Percentiles rank a stretch among this genome's conserved stretches.
These are phyloP conservation scores for Saccharomycopsis javanensis DNA, from an alignment of 805 yeast species.

Conservation along the genomic window DNA sequence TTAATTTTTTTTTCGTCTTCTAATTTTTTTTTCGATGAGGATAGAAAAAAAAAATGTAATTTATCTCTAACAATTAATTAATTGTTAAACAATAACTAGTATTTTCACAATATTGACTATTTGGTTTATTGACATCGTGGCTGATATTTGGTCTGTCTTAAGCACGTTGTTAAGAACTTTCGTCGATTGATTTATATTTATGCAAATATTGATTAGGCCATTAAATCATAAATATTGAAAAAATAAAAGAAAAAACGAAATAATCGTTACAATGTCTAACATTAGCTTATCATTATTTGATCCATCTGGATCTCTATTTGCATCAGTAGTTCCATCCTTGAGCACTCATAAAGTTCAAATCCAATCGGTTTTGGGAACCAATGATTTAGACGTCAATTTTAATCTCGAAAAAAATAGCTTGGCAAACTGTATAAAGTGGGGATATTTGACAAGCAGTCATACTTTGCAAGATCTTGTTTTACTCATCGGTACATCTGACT, in stretches of 20 bases:
- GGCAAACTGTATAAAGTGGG: constrained; percentile 47
- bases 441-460: constrained; percentile 26
- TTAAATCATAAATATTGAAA: too few species aligned
- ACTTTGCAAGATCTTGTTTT: constrained; percentile 36
- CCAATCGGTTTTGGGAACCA: constrained; percentile 36
- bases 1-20: background rate
- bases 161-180: too few species aligned
- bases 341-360: constrained; percentile 64
- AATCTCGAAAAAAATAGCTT: constrained; percentile 42
- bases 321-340: constrained; percentile 56
- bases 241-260: background rate
- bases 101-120: too few species aligned
- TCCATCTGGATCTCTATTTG: constrained; percentile 49
- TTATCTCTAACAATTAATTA: too few species aligned
- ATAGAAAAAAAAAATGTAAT: too few species aligned
- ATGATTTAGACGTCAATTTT: constrained; percentile 37
- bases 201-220: too few species aligned
- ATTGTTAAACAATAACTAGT: too few species aligned
- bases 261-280: background rate
- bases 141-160: too few species aligned
- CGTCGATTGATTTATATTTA: too few species aligned
- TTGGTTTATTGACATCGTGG: background rate
- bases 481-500: constrained; percentile 57
- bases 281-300: constrained; percentile 46
- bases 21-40: constrained; percentile 4